phyloP scores from a whole-genome alignment of 805 yeast genomes.

The Saccharomycopsis javanensis region DNA sequence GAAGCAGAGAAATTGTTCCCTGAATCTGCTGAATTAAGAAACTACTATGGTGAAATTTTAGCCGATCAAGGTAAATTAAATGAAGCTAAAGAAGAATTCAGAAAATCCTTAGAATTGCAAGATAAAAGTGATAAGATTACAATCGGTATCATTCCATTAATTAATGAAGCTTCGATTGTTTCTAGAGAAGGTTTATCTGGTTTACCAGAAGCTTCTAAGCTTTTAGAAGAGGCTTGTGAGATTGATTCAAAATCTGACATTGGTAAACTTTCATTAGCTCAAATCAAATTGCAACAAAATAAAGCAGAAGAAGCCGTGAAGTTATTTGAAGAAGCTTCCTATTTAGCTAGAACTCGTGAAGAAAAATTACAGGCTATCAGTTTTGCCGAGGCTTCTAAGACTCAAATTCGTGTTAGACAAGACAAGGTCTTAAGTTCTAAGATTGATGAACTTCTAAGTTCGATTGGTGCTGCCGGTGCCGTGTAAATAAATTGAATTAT shows the following conservation, averaged over 20 bases:
- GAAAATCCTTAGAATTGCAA: slow-evolving; percentile 77
- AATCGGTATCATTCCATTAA: slow-evolving; percentile 81
- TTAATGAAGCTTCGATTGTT: slow-evolving; percentile 76
- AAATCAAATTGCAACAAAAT: slow-evolving; percentile 76
- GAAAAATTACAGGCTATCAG: slow-evolving; percentile 88
- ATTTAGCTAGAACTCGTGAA: slow-evolving; percentile 70
- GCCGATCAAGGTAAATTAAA: slow-evolving; percentile 66
- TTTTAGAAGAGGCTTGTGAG: slow-evolving; percentile 66
- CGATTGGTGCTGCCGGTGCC: neutral
- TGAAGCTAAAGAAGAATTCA: slow-evolving; percentile 76
- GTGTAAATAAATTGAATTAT: neutral
- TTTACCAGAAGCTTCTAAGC: slow-evolving; percentile 48
- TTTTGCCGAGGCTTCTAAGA: slow-evolving; percentile 85
- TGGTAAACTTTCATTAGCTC: slow-evolving; percentile 87
- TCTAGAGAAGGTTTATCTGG: slow-evolving; percentile 41
- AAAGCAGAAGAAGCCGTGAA: slow-evolving; percentile 71
- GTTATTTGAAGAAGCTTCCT: slow-evolving; percentile 74
- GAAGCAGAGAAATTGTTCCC: slow-evolving; percentile 71
- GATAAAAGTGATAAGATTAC: slow-evolving; percentile 54
- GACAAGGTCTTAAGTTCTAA: slow-evolving; percentile 58
- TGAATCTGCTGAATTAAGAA: slow-evolving; percentile 83
- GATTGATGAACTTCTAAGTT: slow-evolving; percentile 37
- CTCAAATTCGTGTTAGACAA: slow-evolving; percentile 68
- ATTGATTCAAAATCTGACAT: slow-evolving; percentile 84
- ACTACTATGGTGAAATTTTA: slow-evolving; percentile 90